Evolutionary conservation across 1,284 basidiomycete genomes (phyloP), one percentile per base, ranked within the genome.

Genomic region (Apiotrichum porosum): DNA sequence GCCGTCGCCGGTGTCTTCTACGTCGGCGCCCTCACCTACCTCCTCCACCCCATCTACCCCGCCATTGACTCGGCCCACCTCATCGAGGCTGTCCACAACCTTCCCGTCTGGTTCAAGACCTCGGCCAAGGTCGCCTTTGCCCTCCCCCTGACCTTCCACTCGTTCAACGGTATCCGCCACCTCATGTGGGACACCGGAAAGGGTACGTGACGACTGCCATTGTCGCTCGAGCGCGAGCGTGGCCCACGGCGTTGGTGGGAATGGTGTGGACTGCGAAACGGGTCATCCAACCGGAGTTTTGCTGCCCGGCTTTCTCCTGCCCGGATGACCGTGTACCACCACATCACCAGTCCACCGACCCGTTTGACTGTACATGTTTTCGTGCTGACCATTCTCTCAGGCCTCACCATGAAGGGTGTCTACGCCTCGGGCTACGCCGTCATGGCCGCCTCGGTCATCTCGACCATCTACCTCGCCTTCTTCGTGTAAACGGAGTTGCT

Each of bases 91-190:
- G 82, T 87, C 15, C 54, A 57, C 46, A 64, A 61, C 19, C 76
- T 91, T 18, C 88, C 88, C 6, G 82, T 82, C 12, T 80, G 78
- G 56, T 75, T 85, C 60, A 93, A 94, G 75, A 80, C 83, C 49
- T 72, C 80, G 9, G 83, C 79, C 53, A 95, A 95, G 75, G 74
- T 81, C 38, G 62, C 87, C 49, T 78, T 94, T 37, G 88, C 89
- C 18, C 78, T 81, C 6, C 88, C 92, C 2, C 91, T 93, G 70
- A 81, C 87, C 26, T 97, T 85, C 82, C 94, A 98, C 77, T 80
- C 81, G 8, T 81, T 83, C 71, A 97, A 97, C 74, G 94, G 94
- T 6, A 54, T 97, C 43, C 81, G 94, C 42, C 94, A 98, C 79
- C 77, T 98, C 63, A 74, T 76, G 22, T 98, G 95, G 94, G 94